Evolutionary conservation across 164 flowering plant genomes (phyloP).

Genomic region (Warburgia ugandensis): DNA sequence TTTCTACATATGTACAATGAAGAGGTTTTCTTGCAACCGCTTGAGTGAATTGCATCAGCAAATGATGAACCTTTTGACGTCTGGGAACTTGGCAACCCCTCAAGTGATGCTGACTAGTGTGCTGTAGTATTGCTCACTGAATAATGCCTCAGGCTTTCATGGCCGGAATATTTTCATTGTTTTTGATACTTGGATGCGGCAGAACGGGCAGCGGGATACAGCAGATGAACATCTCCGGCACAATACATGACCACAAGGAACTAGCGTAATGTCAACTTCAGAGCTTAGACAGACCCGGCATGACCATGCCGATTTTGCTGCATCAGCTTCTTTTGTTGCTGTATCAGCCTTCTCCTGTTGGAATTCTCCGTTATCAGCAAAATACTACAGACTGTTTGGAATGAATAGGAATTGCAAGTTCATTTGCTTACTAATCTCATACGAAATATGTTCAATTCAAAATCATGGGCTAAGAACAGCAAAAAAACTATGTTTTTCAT

Average conservation of each 20-base stretch:
- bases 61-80: too few relatives aligned
- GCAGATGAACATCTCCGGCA: slow-evolving; percentile 84
- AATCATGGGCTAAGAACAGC: too few relatives aligned
- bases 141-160: slow-evolving; percentile 18
- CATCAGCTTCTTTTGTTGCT: slow-evolving; percentile 82
- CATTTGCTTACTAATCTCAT: too few relatives aligned
- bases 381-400: neutral
- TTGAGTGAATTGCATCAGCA: too few relatives aligned
- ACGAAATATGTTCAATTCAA: too few relatives aligned
- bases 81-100: too few relatives aligned
- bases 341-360: slow-evolving; percentile 72
- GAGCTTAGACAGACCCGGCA: slow-evolving; percentile 71
- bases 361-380: neutral
- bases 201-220: slow-evolving; percentile 87
- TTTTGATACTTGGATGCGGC: slow-evolving; percentile 71
- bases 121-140: too few relatives aligned
- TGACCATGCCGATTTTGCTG: slow-evolving; percentile 85
- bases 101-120: too few relatives aligned
- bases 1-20: too few relatives aligned
- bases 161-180: slow-evolving; percentile 73
- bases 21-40: too few relatives aligned
- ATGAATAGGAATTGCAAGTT: too few relatives aligned
- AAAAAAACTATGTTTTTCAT: too few relatives aligned
- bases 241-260: slow-evolving; percentile 91
- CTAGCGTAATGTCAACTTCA: slow-evolving; percentile 63